These are phyloP conservation scores for Emergomyces pasteurianus DNA, from an alignment of 2,329 filamentous ascomycete genomes.

Conservation along the genomic window DNA sequence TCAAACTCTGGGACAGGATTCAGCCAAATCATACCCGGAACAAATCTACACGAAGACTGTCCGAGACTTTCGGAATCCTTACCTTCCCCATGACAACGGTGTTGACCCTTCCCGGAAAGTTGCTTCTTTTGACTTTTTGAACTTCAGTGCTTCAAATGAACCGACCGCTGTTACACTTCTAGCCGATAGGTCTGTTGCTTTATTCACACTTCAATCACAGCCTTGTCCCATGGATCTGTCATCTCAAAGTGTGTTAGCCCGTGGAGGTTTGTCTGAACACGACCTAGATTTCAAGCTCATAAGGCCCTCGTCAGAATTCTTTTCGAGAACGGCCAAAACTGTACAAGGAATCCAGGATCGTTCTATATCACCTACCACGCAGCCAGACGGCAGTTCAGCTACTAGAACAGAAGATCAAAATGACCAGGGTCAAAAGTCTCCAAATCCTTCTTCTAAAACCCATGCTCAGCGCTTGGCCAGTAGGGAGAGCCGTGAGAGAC, in stretches of 20 bases:
- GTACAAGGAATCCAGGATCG: slow-evolving; percentile 20
- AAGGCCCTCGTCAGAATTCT: slow-evolving; percentile 19
- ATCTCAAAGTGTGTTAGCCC: slow-evolving; percentile 24
- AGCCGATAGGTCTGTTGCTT: slow-evolving; percentile 39
- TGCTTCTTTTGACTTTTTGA: slow-evolving; percentile 51
- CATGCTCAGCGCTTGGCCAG: slow-evolving; percentile 19
- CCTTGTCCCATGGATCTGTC: slow-evolving; percentile 28
- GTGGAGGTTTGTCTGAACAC: slow-evolving; percentile 16
- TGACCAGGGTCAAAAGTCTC: not conserved
- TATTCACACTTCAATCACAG: slow-evolving; percentile 36
- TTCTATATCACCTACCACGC: not conserved
- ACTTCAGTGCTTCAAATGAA: slow-evolving; percentile 34
- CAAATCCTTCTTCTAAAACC: not conserved
- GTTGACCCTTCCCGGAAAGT: slow-evolving; percentile 38
- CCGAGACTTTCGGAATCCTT: slow-evolving; percentile 35
- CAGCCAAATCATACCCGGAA: slow-evolving; percentile 30
- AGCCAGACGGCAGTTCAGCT: slow-evolving; percentile 4
- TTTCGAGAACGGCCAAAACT: slow-evolving; percentile 19
- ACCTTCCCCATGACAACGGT: slow-evolving; percentile 32
- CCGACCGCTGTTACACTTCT: slow-evolving; percentile 43
- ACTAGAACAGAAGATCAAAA: not conserved
- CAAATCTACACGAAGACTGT: slow-evolving; percentile 35
- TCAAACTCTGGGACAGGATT: slow-evolving; percentile 28
- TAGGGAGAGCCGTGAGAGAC: slow-evolving; percentile 27
- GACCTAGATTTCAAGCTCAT: slow-evolving; percentile 21